Conservation (phyloP, 768 basidiomycete genomes). For the Suillus ampliporus region DNA sequence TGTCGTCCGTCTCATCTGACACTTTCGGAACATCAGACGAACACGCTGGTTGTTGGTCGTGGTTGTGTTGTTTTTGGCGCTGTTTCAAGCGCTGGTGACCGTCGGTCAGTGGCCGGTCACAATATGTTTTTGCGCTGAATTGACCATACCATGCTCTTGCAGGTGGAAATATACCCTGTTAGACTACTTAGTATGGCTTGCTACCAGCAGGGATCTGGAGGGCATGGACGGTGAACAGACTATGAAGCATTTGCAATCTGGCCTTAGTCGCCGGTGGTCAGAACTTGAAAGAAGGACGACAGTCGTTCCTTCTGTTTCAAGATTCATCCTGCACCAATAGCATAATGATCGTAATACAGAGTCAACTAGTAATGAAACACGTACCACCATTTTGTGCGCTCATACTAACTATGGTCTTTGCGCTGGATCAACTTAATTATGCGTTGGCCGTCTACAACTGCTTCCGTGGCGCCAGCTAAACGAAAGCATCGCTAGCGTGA, state of each 20-base stretch:
- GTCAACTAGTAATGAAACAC: not conserved
- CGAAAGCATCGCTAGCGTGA: not conserved
- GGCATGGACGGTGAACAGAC: not conserved
- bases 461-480: not conserved
- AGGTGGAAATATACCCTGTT: not conserved
- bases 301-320: not conserved
- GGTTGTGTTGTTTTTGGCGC: conserved; percentile 16
- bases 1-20: conserved; percentile 30
- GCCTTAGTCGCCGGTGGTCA: not conserved
- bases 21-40: conserved; percentile 24
- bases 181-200: no score
- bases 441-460: not conserved
- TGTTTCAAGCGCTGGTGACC: conserved; percentile 34
- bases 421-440: not conserved
- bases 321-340: not conserved
- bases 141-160: not conserved
- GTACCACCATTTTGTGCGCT: not conserved
- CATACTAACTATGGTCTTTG: not conserved
- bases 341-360: not conserved
- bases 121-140: not conserved
- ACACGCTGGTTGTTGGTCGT: conserved; percentile 27
- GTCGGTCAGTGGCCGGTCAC: not conserved
- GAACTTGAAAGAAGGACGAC: not conserved
- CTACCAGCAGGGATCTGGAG: not conserved
- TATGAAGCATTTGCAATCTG: not conserved